Evolutionary conservation across 805 yeast genomes (phyloP), one percentile per base, ranked within the genome.

Genomic region (Komagataella mondaviorum): DNA sequence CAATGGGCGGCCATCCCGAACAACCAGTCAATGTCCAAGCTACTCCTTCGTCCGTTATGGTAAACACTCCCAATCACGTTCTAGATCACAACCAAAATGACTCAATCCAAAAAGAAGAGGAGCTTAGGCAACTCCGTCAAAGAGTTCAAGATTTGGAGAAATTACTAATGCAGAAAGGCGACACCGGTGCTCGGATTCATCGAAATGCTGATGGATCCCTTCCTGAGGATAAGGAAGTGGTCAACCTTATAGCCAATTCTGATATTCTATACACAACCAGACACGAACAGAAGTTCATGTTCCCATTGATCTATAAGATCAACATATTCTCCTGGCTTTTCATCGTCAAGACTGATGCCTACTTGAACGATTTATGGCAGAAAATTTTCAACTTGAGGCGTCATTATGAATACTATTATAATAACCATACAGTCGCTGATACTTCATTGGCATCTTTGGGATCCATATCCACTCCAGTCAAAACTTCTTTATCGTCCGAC

Each of bases 241-340:
- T 67, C 23, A 71, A 67, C 51, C 61, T 64, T 48, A 61, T 67
- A 6, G 52, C 63, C 44, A 64, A 61, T 48, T 63, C 69, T 39
- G 65, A 67, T 52, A 64, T 66, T 18, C 54, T 68, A 18, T 67
- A 66, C 56, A 68, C 69, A 0, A 66, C 71, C 3, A 61, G 63
- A 50, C 66, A 65, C 22, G 62, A 65, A 20, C 61, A 63, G 8
- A 49, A 20, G 51, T 63, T 63, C 51, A 65, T 65, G 48, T 64
- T 68, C 53, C 69, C 71, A 6, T 64, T 68, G 10, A 62, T 67
- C 16, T 66, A 68, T 52, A 70, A 68, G 50, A 68, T 68, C 22
- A 61, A 80, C 53, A 75, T 78, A 1, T 71, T 80, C 3, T 79
- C 80, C 22, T 78, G 82, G 81, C 62, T 78, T 56, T 80, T 80